Conservation (phyloP, 768 basidiomycete species). For the Kwoniella shandongensis region DNA sequence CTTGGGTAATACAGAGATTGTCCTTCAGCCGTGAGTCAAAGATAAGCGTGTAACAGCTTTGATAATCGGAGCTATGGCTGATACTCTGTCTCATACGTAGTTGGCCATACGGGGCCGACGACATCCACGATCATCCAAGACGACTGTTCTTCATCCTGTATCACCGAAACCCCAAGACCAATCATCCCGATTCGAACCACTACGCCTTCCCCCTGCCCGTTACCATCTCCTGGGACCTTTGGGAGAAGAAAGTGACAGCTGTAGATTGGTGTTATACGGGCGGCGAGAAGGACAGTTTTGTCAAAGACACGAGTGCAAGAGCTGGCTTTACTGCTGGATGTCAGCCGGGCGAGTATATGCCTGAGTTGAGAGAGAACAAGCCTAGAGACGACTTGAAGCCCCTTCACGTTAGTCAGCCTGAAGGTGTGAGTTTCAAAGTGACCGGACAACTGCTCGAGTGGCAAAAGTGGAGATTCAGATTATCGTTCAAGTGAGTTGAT, state of each 20-base stretch:
- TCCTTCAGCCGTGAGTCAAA: conserved; percentile 25
- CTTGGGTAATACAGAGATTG: conserved; percentile 13
- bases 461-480: conserved; percentile 87
- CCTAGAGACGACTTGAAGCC: conserved; percentile 15
- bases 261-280: conserved; percentile 5
- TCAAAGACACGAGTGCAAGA: conserved; percentile 1
- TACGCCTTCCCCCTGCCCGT: conserved; percentile 28
- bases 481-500: conserved; percentile 64
- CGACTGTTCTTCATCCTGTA: conserved; percentile 28
- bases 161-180: conserved; percentile 6
- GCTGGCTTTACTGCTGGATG: conserved; percentile 3
- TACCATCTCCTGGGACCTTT: conserved; percentile 2
- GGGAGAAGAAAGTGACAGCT: conserved; percentile 2
- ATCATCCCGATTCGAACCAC: conserved; percentile 25
- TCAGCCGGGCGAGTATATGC: conserved; percentile 15
- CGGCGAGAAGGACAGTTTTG: conserved; percentile 1
- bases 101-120: conserved; percentile 9
- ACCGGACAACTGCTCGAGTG: conserved; percentile 75
- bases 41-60: too few species aligned
- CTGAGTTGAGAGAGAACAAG: neutral
- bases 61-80: too few species aligned
- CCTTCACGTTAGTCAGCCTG: conserved; percentile 17
- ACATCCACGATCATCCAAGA: conserved; percentile 7
- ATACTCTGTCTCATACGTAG: neutral
- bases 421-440: conserved; percentile 54